phyloP scores from a whole-genome alignment of 371 early-diverging fungal species.

The Mortierella sp. region DNA sequence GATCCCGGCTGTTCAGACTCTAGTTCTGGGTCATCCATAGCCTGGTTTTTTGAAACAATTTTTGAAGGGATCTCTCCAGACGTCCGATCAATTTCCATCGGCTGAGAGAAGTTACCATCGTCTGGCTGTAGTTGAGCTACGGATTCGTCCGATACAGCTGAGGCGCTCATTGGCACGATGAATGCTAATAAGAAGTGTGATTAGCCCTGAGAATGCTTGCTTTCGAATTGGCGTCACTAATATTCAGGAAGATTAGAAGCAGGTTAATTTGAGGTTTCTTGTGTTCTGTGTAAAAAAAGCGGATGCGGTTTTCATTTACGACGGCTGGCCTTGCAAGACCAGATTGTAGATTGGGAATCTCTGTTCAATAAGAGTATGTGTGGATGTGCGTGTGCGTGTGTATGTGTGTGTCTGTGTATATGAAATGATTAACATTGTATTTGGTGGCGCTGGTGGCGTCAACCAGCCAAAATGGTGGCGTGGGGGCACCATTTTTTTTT shows the following conservation, averaged over 20 bases:
- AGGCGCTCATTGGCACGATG: conserved; percentile 17
- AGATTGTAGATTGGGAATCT: background rate
- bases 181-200: background rate
- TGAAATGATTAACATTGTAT: background rate
- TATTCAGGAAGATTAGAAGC: background rate
- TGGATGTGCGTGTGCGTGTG: background rate
- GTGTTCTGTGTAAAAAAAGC: background rate
- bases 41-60: background rate
- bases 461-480: background rate
- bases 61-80: background rate
- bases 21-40: conserved; percentile 1
- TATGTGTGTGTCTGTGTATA: background rate
- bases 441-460: conserved; percentile 7
- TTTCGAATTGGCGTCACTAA: background rate
- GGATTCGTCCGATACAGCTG: conserved; percentile 14
- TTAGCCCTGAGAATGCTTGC: background rate
- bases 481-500: conserved; percentile 1
- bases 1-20: background rate
- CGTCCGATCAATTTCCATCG: conserved; percentile 25
- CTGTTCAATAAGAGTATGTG: background rate
- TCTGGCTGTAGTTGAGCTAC: conserved; percentile 2
- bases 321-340: background rate
- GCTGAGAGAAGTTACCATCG: conserved; percentile 1
- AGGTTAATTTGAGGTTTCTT: background rate
- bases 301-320: background rate